Conservation (phyloP, 169 alveolate genomes). For the Eimeria nieschulzi region DNA sequence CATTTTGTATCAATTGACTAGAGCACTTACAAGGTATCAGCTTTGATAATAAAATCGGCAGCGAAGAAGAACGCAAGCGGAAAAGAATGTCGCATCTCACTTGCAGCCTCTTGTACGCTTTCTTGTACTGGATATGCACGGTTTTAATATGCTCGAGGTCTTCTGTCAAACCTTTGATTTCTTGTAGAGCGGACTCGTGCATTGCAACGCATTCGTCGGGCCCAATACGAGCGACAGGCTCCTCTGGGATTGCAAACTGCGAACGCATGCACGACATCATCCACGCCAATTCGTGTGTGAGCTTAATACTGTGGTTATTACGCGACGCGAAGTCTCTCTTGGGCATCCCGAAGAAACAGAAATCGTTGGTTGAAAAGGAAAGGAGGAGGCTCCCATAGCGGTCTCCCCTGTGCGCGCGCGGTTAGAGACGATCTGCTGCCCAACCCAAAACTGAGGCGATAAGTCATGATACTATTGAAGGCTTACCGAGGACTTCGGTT, state of each 20-base stretch:
- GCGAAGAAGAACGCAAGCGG: too few species aligned
- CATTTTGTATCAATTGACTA: background rate
- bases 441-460: background rate
- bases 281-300: too few species aligned
- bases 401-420: too few species aligned
- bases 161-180: conserved; percentile 36
- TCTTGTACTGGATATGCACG: conserved; percentile 52
- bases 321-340: too few species aligned
- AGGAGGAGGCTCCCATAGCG: too few species aligned
- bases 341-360: too few species aligned
- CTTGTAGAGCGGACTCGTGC: conserved; percentile 53
- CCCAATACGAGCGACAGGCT: conserved; percentile 71
- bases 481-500: conserved; percentile 70
- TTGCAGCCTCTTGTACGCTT: conserved; percentile 70
- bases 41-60: too few species aligned
- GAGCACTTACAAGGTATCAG: background rate
- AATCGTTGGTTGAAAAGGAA: too few species aligned
- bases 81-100: background rate
- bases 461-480: background rate
- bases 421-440: too few species aligned
- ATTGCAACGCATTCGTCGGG: conserved; percentile 72
- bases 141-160: conserved; percentile 60
- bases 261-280: too few species aligned
- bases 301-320: too few species aligned
- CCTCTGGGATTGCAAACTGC: conserved; percentile 75